These are phyloP conservation scores for Xylaria grammica DNA, from an alignment of 495 filamentous ascomycete species.

Conservation along the genomic window DNA sequence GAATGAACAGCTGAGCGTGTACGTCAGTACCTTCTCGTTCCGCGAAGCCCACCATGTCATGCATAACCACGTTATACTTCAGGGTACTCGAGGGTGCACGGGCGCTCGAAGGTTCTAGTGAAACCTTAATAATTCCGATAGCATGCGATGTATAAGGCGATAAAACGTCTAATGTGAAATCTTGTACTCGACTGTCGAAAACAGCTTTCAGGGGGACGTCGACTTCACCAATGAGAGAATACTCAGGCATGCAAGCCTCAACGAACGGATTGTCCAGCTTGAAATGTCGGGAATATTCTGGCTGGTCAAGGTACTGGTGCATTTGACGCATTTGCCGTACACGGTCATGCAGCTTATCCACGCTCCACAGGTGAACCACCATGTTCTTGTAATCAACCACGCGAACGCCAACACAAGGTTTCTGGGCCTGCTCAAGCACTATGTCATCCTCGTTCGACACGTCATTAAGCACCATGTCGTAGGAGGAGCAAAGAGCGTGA, in stretches of 20 bases:
- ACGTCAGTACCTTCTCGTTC: slow-evolving; percentile 96
- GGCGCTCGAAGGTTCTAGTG: slow-evolving; percentile 91
- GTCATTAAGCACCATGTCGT: slow-evolving; percentile 93
- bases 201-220: slow-evolving; percentile 93
- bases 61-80: slow-evolving; percentile 99
- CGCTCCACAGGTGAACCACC: slow-evolving; percentile 91
- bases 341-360: slow-evolving; percentile 87
- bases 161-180: slow-evolving; percentile 86
- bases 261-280: slow-evolving; percentile 84
- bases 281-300: slow-evolving; percentile 87
- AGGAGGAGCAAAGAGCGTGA: slow-evolving; percentile 87
- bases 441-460: slow-evolving; percentile 85
- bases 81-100: slow-evolving; percentile 89
- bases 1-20: slow-evolving; percentile 94
- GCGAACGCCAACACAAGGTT: slow-evolving; percentile 89
- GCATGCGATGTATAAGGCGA: slow-evolving; percentile 92
- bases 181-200: slow-evolving; percentile 93
- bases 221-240: slow-evolving; percentile 90
- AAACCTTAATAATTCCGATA: slow-evolving; percentile 86
- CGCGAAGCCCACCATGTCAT: slow-evolving; percentile 93
- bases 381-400: slow-evolving; percentile 89
- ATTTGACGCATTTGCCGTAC: slow-evolving; percentile 93
- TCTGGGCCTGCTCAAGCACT: slow-evolving; percentile 77
- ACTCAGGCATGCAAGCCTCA: slow-evolving; percentile 86
- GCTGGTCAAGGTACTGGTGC: slow-evolving; percentile 93